Percentiles rank a stretch among this genome's conserved stretches.
phyloP scores from a whole-genome alignment of 208 protist genomes.

The Trypanosoma boissoni region DNA sequence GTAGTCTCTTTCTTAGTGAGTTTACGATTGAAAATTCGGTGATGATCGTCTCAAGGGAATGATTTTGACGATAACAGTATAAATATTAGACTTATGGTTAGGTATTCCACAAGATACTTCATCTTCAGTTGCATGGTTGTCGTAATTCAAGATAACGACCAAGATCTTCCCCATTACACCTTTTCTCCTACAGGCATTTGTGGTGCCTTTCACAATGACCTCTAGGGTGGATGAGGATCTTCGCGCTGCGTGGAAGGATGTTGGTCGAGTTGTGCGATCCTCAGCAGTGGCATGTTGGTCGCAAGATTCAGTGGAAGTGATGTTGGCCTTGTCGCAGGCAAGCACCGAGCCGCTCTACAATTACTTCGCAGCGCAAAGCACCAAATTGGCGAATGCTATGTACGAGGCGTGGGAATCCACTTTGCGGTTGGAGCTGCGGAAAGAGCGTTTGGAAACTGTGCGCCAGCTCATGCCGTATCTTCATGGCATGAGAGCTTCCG shows the following conservation, averaged over 20 bases:
- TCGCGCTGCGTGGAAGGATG: conserved; percentile 28
- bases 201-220: conserved; percentile 33
- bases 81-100: no score
- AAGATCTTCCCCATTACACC: conserved; percentile 24
- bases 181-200: conserved; percentile 34
- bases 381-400: conserved; percentile 38
- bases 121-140: no score
- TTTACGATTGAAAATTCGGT: no score
- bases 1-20: no score
- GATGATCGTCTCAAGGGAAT: no score
- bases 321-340: conserved; percentile 28
- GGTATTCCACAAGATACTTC: no score
- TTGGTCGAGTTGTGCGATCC: conserved; percentile 27
- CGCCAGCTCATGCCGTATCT: conserved; percentile 36
- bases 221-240: conserved; percentile 35
- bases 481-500: conserved; percentile 37
- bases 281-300: conserved; percentile 44
- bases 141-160: no score
- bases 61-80: no score
- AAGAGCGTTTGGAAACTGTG: conserved; percentile 38
- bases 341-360: conserved; percentile 39
- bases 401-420: conserved; percentile 64
- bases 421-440: conserved; percentile 50
- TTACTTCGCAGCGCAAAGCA: conserved; percentile 19
- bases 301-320: conserved; percentile 42